phyloP scores from a whole-genome alignment of 441 rosid genomes.

The Gossypium gossypioides region DNA sequence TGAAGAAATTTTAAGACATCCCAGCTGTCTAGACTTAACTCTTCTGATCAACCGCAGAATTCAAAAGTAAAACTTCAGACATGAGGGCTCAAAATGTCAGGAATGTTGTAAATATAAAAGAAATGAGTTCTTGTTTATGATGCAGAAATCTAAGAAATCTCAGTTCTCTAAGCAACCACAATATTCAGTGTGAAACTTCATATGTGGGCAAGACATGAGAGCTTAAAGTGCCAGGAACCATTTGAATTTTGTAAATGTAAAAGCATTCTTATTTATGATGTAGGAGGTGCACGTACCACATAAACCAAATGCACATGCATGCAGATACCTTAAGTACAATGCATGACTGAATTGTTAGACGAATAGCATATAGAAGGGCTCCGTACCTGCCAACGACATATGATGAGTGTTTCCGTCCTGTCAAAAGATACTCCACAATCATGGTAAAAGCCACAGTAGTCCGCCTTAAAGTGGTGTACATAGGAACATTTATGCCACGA shows the following conservation, averaged over 20 bases:
- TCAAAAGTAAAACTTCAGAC: background rate
- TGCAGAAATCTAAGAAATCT: background rate
- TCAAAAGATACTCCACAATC: constrained; percentile 40
- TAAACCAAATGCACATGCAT: background rate
- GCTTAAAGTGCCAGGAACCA: background rate
- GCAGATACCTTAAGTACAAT: background rate
- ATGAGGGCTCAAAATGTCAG: background rate
- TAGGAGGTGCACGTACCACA: background rate
- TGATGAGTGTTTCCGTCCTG: constrained; percentile 39
- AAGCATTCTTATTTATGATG: background rate
- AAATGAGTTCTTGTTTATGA: background rate
- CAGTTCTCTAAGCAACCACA: background rate
- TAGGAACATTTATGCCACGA: constrained; percentile 54
- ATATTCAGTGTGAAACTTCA: background rate
- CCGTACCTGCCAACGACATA: constrained; percentile 40
- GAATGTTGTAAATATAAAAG: background rate
- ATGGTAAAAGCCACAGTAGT: constrained; percentile 50
- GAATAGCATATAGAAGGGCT: constrained; percentile 5
- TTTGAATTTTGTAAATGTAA: background rate
- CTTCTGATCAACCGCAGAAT: background rate
- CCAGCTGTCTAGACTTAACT: background rate
- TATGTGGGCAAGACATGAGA: background rate
- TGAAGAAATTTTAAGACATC: background rate
- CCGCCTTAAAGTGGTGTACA: constrained; percentile 60
- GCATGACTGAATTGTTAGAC: background rate